Conservation (phyloP, 2,329 filamentous ascomycete species). For the Lachnum nothofagi region DNA sequence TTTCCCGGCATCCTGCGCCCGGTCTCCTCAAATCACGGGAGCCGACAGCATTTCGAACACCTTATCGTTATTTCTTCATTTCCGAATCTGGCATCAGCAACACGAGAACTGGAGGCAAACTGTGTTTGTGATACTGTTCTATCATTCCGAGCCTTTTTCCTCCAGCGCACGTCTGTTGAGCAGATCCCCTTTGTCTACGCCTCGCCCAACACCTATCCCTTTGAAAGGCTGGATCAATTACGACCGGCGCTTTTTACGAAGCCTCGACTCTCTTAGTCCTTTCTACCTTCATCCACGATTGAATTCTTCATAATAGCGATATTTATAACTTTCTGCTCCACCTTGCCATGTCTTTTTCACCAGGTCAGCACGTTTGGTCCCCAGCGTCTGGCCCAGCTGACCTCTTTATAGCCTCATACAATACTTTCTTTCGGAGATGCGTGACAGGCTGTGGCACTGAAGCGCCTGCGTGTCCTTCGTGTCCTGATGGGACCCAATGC, state of each 20-base stretch:
- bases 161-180: slow-evolving; percentile 1
- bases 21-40: slow-evolving; percentile 3
- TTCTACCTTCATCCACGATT: neutral
- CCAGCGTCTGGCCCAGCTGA: slow-evolving; percentile 4
- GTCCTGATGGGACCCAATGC: slow-evolving; percentile 51
- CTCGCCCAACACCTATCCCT: neutral
- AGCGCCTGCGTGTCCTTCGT: slow-evolving; percentile 56
- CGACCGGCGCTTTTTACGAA: neutral
- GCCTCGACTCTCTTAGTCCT: neutral
- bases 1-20: slow-evolving; percentile 12
- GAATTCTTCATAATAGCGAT: neutral
- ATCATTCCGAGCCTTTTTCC: neutral
- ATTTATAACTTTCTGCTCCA: neutral
- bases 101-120: slow-evolving; percentile 5
- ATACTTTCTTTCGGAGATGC: slow-evolving; percentile 52
- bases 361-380: slow-evolving; percentile 11
- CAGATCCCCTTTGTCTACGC: slow-evolving; percentile 2
- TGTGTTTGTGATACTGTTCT: slow-evolving; percentile 17
- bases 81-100: slow-evolving; percentile 4
- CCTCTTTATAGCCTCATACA: slow-evolving; percentile 22
- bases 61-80: slow-evolving; percentile 11
- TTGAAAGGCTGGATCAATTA: neutral
- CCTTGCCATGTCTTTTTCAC: slow-evolving; percentile 7
- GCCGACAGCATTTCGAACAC: slow-evolving; percentile 12
- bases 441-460: slow-evolving; percentile 48